These are phyloP conservation scores for Zoysia pacifica DNA, from an alignment of 176 grass and related monocot species.

Conservation along the genomic window DNA sequence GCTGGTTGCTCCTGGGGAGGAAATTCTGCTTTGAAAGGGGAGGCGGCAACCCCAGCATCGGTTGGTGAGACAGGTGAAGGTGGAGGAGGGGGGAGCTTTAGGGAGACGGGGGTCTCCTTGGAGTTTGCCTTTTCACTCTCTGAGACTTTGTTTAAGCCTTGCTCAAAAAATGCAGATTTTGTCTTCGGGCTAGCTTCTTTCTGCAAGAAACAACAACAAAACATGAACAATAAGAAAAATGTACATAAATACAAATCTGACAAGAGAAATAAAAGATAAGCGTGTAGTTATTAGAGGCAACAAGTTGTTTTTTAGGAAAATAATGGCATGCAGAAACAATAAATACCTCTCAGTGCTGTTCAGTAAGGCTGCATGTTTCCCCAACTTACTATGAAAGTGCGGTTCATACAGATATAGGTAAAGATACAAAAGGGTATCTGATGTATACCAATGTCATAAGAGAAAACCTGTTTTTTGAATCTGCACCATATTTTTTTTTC, in stretches of 20 bases:
- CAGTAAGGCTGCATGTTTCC: neutral
- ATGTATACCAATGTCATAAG: constrained; percentile 4
- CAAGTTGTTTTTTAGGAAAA: neutral
- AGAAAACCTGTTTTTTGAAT: neutral
- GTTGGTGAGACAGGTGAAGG: constrained; percentile 59
- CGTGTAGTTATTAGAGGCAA: neutral
- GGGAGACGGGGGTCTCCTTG: constrained; percentile 64
- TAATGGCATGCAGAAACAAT: neutral
- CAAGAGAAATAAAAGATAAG: neutral
- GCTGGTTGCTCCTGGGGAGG: constrained; percentile 41
- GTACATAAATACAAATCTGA: constrained; percentile 4
- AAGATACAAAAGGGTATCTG: constrained; percentile 1
- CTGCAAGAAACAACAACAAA: constrained; percentile 46
- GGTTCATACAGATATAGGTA: constrained; percentile 1
- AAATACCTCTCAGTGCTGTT: constrained; percentile 33
- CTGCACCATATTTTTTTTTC: neutral
- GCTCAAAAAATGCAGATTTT: constrained; percentile 77
- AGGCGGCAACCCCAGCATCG: constrained; percentile 38
- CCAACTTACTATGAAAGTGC: constrained; percentile 12
- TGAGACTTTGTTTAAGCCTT: constrained; percentile 76
- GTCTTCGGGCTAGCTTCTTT: constrained; percentile 52
- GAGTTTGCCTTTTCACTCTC: constrained; percentile 54
- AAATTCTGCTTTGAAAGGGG: constrained; percentile 59
- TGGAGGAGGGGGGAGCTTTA: constrained; percentile 80
- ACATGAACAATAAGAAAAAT: constrained; percentile 11